Base-by-base conservation (phyloP, 148 eudicot genomes). In the Nyssa sinensis region DNA sequence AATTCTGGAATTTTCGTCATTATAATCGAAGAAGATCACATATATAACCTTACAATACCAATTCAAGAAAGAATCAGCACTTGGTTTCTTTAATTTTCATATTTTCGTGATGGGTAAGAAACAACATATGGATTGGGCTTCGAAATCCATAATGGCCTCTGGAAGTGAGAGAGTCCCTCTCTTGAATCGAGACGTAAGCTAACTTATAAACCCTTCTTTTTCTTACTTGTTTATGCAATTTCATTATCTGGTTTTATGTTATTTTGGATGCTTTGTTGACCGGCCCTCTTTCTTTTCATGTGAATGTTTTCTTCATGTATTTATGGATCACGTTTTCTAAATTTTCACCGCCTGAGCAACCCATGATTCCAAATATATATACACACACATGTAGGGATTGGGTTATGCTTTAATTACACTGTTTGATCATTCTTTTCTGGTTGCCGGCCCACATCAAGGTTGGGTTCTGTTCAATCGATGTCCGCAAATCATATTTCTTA, bases 161-260 rank as follows among this genome's bases (percentile, higher is more conserved):
- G 84, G 90, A 25, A 72, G 84, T 68, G 90, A 78, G 49, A 85
- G 90, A 76, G 60, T 64, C 75, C 95, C 90, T 63, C 85, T 86
- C 24, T 66, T 86, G 17, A 33, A 74, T 33, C 77, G 86, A 70
- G n/a, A 67, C 57, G 74, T 86, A 86, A 81, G 76, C 21, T 57
- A 67, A 72, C 72, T 73, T 5, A 72, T 4, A 21, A 72, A 25
- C 33, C 63, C 17, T 39, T 30, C 0, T 7, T 5, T 28, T 51
- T 66, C 32, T 8, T 9, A 10, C 21, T 47, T 24, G n/a, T 39
- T 57, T 0, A 12, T n/a, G 19, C 49, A 6, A 57, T 57, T n/a
- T 9, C 3, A 17, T 71, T 35, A 0, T 7, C 37, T 29, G 47
- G 29, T 62, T 41, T 19, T 44, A 6, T 30, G 28, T 39, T 1